Evolutionary conservation across 2,329 filamentous ascomycete species (phyloP), one percentile per base, ranked within the genome.

Genomic region (Zelopaecilomyces penicillatus): DNA sequence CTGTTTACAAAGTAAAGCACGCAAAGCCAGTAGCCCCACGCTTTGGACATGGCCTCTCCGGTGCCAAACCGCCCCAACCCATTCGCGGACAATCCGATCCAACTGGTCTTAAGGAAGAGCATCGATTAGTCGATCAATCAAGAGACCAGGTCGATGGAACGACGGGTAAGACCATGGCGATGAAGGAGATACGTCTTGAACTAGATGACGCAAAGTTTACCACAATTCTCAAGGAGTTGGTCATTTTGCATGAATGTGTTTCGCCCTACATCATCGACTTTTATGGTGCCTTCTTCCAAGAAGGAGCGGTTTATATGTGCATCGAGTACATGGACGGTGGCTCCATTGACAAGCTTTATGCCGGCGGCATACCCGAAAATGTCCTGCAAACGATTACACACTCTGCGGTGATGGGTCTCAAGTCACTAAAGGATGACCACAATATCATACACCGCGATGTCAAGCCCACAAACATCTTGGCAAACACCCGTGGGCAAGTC

Each of bases 291-390:
- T 98, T 98, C 64, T 98, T 96, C 73, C 93, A 98, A 61, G 93
- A 98, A 69, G 91, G 93, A 29, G 93, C 93, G 0, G 93, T 98
- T 2, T 98, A 98, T 65, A 97, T 98, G 64, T 98, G 93, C 67
- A 95, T 98, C 64, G 93, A 98, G 67, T 95, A 89, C 66, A 98
- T 98, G 93, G 90, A 98, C 61, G 93, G 93, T 39, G 93, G 93
- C 6, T 97, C 90, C 33, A 90, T 97, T 59, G 93, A 98, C 72
- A 96, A 96, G 65, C 69, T 98, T 9, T 98, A 98, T 63, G 78
- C 78, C 8, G 87, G 90, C 48, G 93, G 93, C 37, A 83, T 98
- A 7, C 89, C 93, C 0, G 93, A 98, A 62, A 79, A 78, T 36
- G 83, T 98, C 0, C 69, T 98, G 42, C 81, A 83, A 44, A 97